Evolutionary conservation across 2,329 filamentous ascomycete genomes (phyloP).

Genomic region (Monosporascus sp.): DNA sequence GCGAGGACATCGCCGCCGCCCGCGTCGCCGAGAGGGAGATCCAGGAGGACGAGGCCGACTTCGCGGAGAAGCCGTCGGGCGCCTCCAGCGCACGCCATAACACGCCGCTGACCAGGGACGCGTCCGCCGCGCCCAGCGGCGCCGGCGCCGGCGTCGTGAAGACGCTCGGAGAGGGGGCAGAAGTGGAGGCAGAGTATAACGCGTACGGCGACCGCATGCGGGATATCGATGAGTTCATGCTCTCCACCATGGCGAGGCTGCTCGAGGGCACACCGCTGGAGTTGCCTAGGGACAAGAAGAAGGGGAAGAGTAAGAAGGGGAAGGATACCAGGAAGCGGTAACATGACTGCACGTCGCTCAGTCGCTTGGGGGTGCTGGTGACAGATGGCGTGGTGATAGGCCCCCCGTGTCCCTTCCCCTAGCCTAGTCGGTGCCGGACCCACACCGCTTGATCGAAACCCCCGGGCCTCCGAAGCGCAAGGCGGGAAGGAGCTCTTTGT

Average conservation of each 20-base stretch:
- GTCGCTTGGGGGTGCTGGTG: neutral
- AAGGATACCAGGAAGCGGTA: constrained; percentile 51
- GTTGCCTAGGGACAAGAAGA: constrained; percentile 60
- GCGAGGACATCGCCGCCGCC: constrained; percentile 84
- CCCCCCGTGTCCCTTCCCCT: neutral
- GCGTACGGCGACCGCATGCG: constrained; percentile 53
- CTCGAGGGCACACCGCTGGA: constrained; percentile 56
- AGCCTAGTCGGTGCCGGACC: too few species aligned
- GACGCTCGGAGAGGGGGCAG: constrained; percentile 21
- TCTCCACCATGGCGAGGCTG: constrained; percentile 60
- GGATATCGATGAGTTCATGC: constrained; percentile 71
- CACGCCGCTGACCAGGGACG: constrained; percentile 37
- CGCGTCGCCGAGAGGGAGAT: constrained; percentile 85
- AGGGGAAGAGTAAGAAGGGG: constrained; percentile 52
- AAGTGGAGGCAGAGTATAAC: constrained; percentile 45
- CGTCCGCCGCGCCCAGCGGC: constrained; percentile 23
- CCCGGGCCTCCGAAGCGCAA: too few species aligned
- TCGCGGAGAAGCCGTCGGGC: constrained; percentile 61
- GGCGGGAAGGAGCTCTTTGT: too few species aligned
- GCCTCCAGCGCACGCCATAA: constrained; percentile 46
- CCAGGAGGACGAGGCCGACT: constrained; percentile 79
- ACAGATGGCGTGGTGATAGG: neutral
- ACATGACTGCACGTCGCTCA: neutral
- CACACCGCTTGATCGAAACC: too few species aligned
- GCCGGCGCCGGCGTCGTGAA: constrained; percentile 12